phyloP scores from a whole-genome alignment of 371 early-diverging fungal species.

The Smittium mucronatum region DNA sequence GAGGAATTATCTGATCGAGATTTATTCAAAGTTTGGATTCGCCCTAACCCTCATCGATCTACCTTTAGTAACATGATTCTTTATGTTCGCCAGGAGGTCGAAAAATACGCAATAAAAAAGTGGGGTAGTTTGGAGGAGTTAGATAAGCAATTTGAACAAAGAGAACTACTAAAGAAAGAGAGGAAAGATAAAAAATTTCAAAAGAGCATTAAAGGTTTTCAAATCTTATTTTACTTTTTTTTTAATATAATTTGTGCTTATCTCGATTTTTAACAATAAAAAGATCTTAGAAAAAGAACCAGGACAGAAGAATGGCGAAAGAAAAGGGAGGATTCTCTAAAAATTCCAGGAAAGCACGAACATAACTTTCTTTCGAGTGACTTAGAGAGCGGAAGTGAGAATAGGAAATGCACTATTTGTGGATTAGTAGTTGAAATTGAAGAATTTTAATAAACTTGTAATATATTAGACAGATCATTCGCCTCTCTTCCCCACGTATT shows the following conservation, averaged over 20 bases:
- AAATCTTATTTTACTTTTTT: background rate
- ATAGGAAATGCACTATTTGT: slow-evolving; percentile 51
- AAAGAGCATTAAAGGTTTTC: slow-evolving; percentile 20
- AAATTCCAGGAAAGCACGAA: slow-evolving; percentile 39
- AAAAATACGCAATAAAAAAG: slow-evolving; percentile 80
- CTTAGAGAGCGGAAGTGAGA: slow-evolving; percentile 36
- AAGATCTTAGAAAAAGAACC: slow-evolving; percentile 69
- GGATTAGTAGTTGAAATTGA: slow-evolving; percentile 59
- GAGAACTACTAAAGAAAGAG: slow-evolving; percentile 63
- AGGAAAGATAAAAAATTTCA: slow-evolving; percentile 77
- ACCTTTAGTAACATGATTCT: slow-evolving; percentile 94
- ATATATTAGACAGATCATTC: too few species aligned
- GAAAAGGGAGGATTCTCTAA: slow-evolving; percentile 39
- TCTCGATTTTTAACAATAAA: background rate
- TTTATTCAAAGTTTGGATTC: slow-evolving; percentile 66
- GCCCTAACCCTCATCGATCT: slow-evolving; percentile 87
- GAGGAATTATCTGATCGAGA: slow-evolving; percentile 73
- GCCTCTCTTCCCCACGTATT: too few species aligned
- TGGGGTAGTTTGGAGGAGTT: slow-evolving; percentile 80
- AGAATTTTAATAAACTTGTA: slow-evolving; percentile 56
- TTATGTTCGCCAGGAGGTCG: slow-evolving; percentile 77
- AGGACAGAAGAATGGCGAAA: slow-evolving; percentile 64
- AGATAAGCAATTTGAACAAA: slow-evolving; percentile 75
- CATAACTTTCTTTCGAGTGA: slow-evolving; percentile 50
- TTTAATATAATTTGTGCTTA: background rate